Evolutionary conservation across 202 grass and related monocot genomes (phyloP).

Genomic region (Schoenoplectus tabernaemontani): DNA sequence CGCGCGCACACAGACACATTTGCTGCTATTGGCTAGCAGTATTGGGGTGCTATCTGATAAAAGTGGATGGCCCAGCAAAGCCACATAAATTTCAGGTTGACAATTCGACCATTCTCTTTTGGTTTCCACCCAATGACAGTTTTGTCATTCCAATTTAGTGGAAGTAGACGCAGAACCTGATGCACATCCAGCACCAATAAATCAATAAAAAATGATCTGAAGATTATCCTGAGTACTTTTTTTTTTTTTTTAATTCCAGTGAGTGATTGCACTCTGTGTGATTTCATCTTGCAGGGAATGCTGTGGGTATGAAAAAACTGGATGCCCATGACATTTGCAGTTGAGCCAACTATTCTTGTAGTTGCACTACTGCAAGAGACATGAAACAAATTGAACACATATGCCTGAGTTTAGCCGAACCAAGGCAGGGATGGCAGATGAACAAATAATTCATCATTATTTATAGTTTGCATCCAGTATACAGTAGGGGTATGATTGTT

Average conservation of each 20-base stretch:
- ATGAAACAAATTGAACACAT: slow-evolving; percentile 24
- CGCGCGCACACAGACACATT: too few relatives aligned
- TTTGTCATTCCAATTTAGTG: not conserved
- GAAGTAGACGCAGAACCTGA: not conserved
- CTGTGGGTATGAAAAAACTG: slow-evolving; percentile 56
- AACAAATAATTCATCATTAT: not conserved
- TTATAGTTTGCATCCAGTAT: not conserved
- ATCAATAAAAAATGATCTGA: not conserved
- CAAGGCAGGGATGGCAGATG: not conserved
- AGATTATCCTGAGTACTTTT: not conserved
- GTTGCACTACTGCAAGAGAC: slow-evolving; percentile 46
- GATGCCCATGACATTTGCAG: not conserved
- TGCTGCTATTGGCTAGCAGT: not conserved
- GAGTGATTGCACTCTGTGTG: not conserved
- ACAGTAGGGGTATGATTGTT: not conserved
- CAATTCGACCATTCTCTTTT: not conserved
- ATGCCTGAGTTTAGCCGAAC: not conserved
- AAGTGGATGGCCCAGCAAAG: not conserved
- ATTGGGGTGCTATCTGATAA: not conserved
- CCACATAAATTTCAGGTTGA: not conserved
- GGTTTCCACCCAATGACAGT: not conserved
- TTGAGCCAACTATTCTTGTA: slow-evolving; percentile 32
- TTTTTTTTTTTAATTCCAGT: not conserved
- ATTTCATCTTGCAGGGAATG: slow-evolving; percentile 33
- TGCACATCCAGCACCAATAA: not conserved